Conservation (phyloP, 129 eudicot genomes). For the Chrysanthemum seticuspe region DNA sequence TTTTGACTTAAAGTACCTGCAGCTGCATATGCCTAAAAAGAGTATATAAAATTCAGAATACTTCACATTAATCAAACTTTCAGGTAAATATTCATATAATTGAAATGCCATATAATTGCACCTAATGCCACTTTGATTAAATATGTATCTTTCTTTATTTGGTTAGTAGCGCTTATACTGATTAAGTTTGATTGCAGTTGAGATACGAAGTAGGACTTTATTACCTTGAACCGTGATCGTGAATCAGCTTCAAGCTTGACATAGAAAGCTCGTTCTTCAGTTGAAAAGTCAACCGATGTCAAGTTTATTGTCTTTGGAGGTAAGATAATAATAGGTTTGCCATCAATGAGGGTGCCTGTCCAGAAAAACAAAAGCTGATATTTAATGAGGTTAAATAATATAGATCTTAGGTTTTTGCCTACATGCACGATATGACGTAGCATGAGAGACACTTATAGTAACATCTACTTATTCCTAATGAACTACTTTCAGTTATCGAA, state of each 20-base stretch:
- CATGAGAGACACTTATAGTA: not conserved
- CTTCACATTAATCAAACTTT: not conserved
- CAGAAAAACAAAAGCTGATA: slow-evolving; percentile 17
- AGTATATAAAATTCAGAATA: not conserved
- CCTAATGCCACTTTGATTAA: not conserved
- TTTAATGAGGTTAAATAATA: not conserved
- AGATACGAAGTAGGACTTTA: not conserved
- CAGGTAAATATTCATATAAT: not conserved
- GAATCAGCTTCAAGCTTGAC: slow-evolving; percentile 70
- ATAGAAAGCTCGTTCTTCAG: slow-evolving; percentile 84
- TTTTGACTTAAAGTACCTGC: slow-evolving; percentile 92
- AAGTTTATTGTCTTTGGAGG: slow-evolving; percentile 70
- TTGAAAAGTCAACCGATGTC: slow-evolving; percentile 56
- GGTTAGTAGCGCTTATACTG: too few relatives aligned
- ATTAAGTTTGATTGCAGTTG: not conserved
- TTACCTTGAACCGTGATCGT: slow-evolving; percentile 81
- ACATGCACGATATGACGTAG: not conserved
- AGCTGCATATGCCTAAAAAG: slow-evolving; percentile 83
- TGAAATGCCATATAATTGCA: not conserved
- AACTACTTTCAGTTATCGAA: not conserved
- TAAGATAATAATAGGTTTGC: slow-evolving; percentile 78
- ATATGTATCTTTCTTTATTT: too few relatives aligned
- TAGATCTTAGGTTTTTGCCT: not conserved
- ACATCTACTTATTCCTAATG: not conserved
- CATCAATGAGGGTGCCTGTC: slow-evolving; percentile 71